A percentile compares a stretch with the other conserved stretches of the same genome.
These are phyloP conservation scores for Daldinia sp. DNA, from an alignment of 2,329 filamentous ascomycete species.

Conservation along the genomic window DNA sequence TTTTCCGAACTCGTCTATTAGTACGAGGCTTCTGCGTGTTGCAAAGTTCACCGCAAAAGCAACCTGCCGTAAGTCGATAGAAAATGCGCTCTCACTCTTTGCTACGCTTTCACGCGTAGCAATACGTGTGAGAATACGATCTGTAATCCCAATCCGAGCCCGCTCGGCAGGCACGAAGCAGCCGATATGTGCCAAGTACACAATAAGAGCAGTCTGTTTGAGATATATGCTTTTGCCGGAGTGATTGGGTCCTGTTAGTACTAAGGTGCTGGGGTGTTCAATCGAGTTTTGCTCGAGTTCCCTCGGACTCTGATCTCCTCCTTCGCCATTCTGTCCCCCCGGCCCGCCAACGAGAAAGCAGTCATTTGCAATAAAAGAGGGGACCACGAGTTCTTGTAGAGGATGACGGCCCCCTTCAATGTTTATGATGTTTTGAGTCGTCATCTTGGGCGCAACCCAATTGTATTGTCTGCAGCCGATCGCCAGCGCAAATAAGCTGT, in stretches of 20 bases:
- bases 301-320: conserved; percentile 11
- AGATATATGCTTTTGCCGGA: conserved; percentile 97
- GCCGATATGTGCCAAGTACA: conserved; percentile 92
- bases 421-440: conserved; percentile 74
- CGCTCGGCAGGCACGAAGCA: conserved; percentile 87
- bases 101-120: conserved; percentile 76
- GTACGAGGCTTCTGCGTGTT: conserved; percentile 80
- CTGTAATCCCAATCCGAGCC: conserved; percentile 86
- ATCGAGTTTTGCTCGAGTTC: conserved; percentile 27
- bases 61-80: conserved; percentile 88
- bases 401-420: conserved; percentile 87
- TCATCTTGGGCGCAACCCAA: conserved; percentile 77
- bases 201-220: conserved; percentile 90
- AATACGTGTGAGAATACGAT: conserved; percentile 91
- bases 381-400: conserved; percentile 84
- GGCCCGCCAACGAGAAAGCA: conserved; percentile 74
- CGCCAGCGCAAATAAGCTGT: conserved; percentile 84
- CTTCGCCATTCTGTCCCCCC: conserved; percentile 48
- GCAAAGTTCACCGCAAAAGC: conserved; percentile 80
- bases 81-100: conserved; percentile 71
- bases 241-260: conserved; percentile 94
- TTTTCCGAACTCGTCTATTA: conserved; percentile 93
- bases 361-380: conserved; percentile 86
- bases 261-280: conserved; percentile 72
- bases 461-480: conserved; percentile 80